phyloP scores from a whole-genome alignment of 441 rosid genomes.

The Raphanus hybrid region DNA sequence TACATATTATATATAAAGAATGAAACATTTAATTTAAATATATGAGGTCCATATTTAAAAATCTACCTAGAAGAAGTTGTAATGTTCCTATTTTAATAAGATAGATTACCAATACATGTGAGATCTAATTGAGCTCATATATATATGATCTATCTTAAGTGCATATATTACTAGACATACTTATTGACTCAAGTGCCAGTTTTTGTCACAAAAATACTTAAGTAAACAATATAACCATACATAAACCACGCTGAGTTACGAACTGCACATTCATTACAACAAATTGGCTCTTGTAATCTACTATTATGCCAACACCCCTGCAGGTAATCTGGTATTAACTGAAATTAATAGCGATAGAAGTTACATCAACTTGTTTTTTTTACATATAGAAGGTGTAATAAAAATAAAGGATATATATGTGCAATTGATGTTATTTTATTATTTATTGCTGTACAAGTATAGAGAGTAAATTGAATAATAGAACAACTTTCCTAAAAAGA shows the following conservation, averaged over 20 bases:
- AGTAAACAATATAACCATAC: background rate
- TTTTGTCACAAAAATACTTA: constrained; percentile 23
- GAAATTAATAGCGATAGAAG: constrained; percentile 21
- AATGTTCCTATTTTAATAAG: too few species aligned
- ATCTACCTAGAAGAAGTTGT: too few species aligned
- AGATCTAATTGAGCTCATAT: constrained; percentile 29
- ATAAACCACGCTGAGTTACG: constrained; percentile 29
- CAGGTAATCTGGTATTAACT: background rate
- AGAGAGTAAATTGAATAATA: constrained; percentile 33
- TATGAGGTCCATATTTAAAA: too few species aligned
- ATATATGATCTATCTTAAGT: constrained; percentile 23
- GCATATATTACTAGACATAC: background rate
- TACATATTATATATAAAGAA: too few species aligned
- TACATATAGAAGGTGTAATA: constrained; percentile 5
- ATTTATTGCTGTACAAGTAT: constrained; percentile 27
- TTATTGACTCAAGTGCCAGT: constrained; percentile 25
- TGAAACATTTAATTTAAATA: too few species aligned
- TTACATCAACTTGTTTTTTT: constrained; percentile 17
- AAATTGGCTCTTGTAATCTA: constrained; percentile 37
- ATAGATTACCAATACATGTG: constrained; percentile 15
- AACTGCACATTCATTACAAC: constrained; percentile 30
- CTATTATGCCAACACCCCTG: constrained; percentile 21
- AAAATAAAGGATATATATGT: background rate
- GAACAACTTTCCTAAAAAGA: constrained; percentile 45
- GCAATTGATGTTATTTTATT: constrained; percentile 22